A percentile compares a stretch with the other conserved stretches of the same genome.
phyloP scores from a whole-genome alignment of 768 basidiomycete species.

The Tremella yokohamensis region DNA sequence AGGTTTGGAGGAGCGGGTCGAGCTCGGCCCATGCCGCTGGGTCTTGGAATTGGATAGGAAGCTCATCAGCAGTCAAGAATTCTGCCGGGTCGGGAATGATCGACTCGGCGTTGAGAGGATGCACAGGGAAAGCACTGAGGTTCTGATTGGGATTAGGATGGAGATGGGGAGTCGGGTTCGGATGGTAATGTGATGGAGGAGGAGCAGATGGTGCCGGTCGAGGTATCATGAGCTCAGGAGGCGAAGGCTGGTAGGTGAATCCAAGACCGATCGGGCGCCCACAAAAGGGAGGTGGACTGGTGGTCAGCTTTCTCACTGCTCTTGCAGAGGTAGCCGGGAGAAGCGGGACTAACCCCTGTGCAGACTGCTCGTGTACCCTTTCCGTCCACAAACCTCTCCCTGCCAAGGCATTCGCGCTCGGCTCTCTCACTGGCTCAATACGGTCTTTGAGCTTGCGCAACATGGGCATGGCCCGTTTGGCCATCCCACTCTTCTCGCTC shows the following conservation, averaged over 20 bases:
- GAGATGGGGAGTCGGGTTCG: neutral
- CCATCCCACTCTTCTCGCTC: slow-evolving; percentile 1
- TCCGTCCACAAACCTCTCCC: no score
- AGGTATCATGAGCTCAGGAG: neutral
- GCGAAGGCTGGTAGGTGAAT: neutral
- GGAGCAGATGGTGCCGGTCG: neutral
- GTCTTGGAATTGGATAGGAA: slow-evolving; percentile 3
- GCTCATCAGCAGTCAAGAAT: neutral
- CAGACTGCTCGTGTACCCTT: no score
- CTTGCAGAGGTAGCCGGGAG: no score
- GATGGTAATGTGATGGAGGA: neutral
- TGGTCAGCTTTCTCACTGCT: no score
- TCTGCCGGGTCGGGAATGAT: slow-evolving; percentile 1
- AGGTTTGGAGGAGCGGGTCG: slow-evolving; percentile 7
- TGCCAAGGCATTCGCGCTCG: neutral
- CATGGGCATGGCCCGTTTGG: slow-evolving; percentile 6
- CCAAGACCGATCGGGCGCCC: no score
- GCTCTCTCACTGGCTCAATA: neutral
- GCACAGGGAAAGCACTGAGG: neutral
- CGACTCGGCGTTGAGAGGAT: neutral
- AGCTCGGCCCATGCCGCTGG: slow-evolving; percentile 6
- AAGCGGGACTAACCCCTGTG: no score
- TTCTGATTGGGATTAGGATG: neutral
- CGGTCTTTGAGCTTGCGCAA: neutral
- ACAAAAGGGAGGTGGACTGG: no score